Conservation (phyloP, 768 basidiomycete genomes). For the Mycena kentingensis region DNA sequence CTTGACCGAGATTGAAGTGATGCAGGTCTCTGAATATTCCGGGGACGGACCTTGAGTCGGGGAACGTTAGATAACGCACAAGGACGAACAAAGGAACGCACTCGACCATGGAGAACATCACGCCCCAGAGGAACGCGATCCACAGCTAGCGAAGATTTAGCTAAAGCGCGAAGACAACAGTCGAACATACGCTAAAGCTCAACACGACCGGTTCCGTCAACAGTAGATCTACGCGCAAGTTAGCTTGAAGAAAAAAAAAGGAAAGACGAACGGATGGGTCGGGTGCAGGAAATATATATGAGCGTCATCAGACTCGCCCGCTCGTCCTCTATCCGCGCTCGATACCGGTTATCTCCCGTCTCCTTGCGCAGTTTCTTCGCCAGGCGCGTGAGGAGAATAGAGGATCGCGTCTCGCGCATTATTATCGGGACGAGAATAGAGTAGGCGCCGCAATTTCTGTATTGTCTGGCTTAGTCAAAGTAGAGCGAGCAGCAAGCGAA, state of each 20-base stretch:
- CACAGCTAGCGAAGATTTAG: conserved; percentile 48
- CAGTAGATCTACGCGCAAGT: conserved; percentile 50
- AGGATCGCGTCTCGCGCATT: conserved; percentile 73
- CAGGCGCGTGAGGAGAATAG: conserved; percentile 66
- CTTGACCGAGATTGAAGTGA: conserved; percentile 49
- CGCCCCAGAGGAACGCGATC: conserved; percentile 77
- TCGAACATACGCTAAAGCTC: conserved; percentile 63
- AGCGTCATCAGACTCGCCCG: conserved; percentile 48
- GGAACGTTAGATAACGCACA: conserved; percentile 24
- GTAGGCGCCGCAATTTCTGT: conserved; percentile 55
- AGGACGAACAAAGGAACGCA: conserved; percentile 26
- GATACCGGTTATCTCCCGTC: conserved; percentile 64
- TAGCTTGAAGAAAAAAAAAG: neutral
- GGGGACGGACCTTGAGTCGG: conserved; percentile 50
- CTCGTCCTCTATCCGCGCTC: conserved; percentile 65
- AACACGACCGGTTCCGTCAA: conserved; percentile 74
- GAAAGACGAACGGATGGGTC: conserved; percentile 65
- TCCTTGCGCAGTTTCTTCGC: conserved; percentile 66
- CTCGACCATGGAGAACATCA: conserved; percentile 69
- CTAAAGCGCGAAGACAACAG: conserved; percentile 29
- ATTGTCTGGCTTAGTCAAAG: neutral
- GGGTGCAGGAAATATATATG: conserved; percentile 69
- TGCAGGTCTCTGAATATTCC: conserved; percentile 53
- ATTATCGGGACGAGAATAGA: conserved; percentile 52
- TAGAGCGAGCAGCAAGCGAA: conserved; percentile 13